These are phyloP conservation scores for Fusarium robinianum DNA, from an alignment of 2,329 filamentous ascomycete species.

Conservation along the genomic window DNA sequence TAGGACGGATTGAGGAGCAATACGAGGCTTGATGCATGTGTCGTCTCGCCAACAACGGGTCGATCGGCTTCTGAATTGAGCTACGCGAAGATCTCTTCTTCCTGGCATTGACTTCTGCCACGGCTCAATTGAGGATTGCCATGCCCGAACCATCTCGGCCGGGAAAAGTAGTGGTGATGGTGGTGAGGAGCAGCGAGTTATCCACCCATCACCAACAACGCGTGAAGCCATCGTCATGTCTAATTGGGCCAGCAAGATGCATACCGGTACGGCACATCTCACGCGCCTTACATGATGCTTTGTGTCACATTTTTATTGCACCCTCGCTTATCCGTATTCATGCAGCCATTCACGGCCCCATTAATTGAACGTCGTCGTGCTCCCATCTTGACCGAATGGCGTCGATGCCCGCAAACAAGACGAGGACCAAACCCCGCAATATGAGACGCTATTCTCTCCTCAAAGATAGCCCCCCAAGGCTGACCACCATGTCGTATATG, in stretches of 20 bases:
- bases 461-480: constrained; percentile 3
- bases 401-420: constrained; percentile 10
- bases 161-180: not conserved
- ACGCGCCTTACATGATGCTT: constrained; percentile 13
- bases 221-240: constrained; percentile 17
- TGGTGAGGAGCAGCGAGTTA: too few relatives aligned
- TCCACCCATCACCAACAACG: not conserved
- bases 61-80: too few relatives aligned
- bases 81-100: too few relatives aligned
- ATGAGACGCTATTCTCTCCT: not conserved
- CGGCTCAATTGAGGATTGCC: too few relatives aligned
- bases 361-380: not conserved
- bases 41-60: not conserved
- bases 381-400: not conserved
- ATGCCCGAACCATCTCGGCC: not conserved
- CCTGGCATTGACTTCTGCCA: too few relatives aligned
- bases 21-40: constrained; percentile 11
- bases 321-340: too few relatives aligned
- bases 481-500: constrained; percentile 6
- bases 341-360: not conserved
- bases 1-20: constrained; percentile 3
- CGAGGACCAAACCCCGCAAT: constrained; percentile 3
- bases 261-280: constrained; percentile 20
- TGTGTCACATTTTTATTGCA: too few relatives aligned
- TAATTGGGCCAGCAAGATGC: constrained; percentile 1